A percentile compares a stretch with the other conserved stretches of the same genome.
Conservation (phyloP, 495 filamentous ascomycete genomes). For the Daldinia loculata region DNA sequence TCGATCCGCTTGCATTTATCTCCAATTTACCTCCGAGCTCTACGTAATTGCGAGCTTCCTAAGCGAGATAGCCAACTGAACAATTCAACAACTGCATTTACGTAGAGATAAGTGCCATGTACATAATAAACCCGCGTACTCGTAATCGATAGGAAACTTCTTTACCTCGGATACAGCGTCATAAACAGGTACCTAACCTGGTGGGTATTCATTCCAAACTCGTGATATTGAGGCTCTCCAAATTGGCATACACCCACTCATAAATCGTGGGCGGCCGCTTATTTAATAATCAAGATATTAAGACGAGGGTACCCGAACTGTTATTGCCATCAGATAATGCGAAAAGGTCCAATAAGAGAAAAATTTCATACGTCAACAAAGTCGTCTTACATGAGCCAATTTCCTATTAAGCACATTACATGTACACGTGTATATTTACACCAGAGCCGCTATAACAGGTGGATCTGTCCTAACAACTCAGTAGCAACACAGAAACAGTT, state of each 20-base stretch:
- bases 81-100: neutral
- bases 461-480: neutral
- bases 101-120: neutral
- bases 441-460: neutral
- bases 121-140: neutral
- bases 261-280: neutral
- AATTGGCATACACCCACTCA: neutral
- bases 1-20: constrained; percentile 17
- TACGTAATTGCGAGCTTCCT: constrained; percentile 8
- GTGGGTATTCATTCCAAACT: neutral
- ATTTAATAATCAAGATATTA: neutral
- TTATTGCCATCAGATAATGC: neutral
- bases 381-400: neutral
- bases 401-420: neutral
- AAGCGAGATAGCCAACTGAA: neutral
- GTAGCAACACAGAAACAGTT: neutral
- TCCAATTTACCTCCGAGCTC: constrained; percentile 3
- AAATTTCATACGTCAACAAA: neutral
- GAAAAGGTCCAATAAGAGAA: constrained; percentile 3
- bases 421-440: constrained; percentile 11
- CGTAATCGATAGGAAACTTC: neutral
- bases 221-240: constrained; percentile 1
- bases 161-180: neutral
- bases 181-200: neutral
- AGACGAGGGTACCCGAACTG: neutral